These are phyloP conservation scores for Saksenaea oblongispora DNA, from an alignment of 371 early-diverging fungal genomes.

Conservation along the genomic window DNA sequence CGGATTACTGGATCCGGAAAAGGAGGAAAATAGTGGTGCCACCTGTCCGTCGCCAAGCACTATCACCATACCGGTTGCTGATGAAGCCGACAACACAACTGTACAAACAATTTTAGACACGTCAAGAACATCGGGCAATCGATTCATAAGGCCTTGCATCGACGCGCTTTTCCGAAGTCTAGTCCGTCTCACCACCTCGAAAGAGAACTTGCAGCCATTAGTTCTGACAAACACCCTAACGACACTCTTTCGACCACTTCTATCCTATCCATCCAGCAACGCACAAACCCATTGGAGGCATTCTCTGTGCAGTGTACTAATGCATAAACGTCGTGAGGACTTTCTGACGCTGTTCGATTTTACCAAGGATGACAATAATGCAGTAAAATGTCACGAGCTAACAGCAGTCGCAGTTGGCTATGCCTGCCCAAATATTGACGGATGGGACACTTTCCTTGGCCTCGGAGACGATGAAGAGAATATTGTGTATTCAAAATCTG, in stretches of 20 bases:
- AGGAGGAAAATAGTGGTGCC: neutral
- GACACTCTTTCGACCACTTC: slow-evolving; percentile 15
- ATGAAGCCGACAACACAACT: neutral
- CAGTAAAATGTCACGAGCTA: slow-evolving; percentile 30
- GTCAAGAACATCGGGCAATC: neutral
- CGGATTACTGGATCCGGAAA: neutral
- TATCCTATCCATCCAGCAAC: neutral
- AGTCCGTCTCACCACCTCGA: slow-evolving; percentile 16
- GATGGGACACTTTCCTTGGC: slow-evolving; percentile 20
- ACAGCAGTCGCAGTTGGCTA: slow-evolving; percentile 34
- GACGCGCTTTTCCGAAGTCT: slow-evolving; percentile 11
- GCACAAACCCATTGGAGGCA: slow-evolving; percentile 11
- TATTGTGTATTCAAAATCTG: slow-evolving; percentile 12
- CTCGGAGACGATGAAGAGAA: neutral
- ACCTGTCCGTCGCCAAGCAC: neutral
- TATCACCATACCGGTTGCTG: neutral
- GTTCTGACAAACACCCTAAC: slow-evolving; percentile 23
- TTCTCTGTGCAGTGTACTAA: slow-evolving; percentile 14
- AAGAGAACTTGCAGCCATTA: slow-evolving; percentile 22
- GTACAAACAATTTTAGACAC: neutral
- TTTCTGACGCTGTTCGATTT: slow-evolving; percentile 23
- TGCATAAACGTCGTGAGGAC: slow-evolving; percentile 15
- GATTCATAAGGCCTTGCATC: slow-evolving; percentile 1
- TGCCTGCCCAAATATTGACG: neutral
- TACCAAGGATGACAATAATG: slow-evolving; percentile 24